Conservation (phyloP, 768 basidiomycete genomes). For the Mrakia blollopis region DNA sequence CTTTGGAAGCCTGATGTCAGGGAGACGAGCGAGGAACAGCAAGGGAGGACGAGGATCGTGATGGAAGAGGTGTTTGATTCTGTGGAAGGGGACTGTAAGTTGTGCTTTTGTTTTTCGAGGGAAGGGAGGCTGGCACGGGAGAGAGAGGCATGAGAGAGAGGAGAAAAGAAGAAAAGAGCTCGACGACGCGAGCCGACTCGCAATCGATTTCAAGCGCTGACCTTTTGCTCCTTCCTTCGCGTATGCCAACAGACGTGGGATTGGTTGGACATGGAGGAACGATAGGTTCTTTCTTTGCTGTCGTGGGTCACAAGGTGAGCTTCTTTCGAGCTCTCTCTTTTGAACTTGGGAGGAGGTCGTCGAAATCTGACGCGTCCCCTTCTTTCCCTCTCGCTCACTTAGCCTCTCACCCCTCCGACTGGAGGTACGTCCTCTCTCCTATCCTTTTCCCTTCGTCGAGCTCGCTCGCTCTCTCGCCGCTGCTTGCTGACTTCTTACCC, state of each 20-base stretch:
- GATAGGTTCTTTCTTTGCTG: neutral
- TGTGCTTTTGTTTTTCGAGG: neutral
- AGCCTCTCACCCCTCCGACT: no score
- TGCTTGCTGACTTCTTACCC: no score
- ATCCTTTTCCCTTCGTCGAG: no score
- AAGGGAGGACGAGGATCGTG: neutral
- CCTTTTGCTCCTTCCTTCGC: neutral
- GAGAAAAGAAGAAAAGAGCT: no score
- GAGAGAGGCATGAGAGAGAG: neutral
- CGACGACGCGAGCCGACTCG: neutral
- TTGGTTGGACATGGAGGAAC: slow-evolving; percentile 1
- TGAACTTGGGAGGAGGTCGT: neutral
- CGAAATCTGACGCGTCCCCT: neutral
- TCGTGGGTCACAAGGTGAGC: neutral
- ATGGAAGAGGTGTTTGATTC: neutral
- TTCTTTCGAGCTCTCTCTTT: neutral
- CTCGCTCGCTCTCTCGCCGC: no score
- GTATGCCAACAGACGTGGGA: neutral
- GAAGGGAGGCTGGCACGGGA: neutral
- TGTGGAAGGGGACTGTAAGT: neutral
- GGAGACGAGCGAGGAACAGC: neutral
- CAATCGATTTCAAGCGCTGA: no score
- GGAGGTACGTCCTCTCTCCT: no score
- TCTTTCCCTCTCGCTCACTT: neutral
- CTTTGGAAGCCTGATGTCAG: neutral